Percentiles rank a stretch among this genome's conserved stretches.
Conservation (phyloP, 179 eudicot species). For the Sideroxylon spinosum region DNA sequence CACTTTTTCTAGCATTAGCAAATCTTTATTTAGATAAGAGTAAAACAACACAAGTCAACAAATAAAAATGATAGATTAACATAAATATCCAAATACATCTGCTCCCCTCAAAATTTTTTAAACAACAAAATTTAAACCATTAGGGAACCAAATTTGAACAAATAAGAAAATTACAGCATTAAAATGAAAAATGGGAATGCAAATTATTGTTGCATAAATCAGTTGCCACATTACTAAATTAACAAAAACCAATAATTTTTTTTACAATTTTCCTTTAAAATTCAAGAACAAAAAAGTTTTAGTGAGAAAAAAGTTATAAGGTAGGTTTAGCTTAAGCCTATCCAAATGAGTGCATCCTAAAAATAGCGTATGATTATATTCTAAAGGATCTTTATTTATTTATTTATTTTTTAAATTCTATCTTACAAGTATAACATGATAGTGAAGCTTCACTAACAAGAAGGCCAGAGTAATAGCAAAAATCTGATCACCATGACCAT, state of each 20-base stretch:
- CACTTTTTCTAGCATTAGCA: conserved; percentile 79
- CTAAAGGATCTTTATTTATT: too few relatives aligned
- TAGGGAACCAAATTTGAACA: not conserved
- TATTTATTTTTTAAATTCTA: too few relatives aligned
- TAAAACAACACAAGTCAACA: not conserved
- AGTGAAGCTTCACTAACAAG: conserved; percentile 55
- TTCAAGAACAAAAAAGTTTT: too few relatives aligned
- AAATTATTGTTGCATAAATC: not conserved
- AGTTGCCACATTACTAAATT: not conserved
- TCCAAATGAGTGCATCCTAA: too few relatives aligned
- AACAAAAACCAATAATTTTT: too few relatives aligned
- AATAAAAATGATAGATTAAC: not conserved
- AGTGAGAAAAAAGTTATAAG: too few relatives aligned
- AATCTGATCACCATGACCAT: conserved; percentile 73
- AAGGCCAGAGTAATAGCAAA: conserved; percentile 47
- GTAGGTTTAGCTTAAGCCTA: too few relatives aligned
- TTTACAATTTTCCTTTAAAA: too few relatives aligned
- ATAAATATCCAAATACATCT: not conserved
- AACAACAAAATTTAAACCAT: not conserved
- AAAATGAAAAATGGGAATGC: not conserved
- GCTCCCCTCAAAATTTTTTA: not conserved
- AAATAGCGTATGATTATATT: too few relatives aligned
- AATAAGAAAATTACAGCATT: not conserved
- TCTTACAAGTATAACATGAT: too few relatives aligned
- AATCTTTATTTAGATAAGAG: conserved; percentile 59